Evolutionary conservation across 1,139 yeast species (phyloP), one percentile per base, ranked within the genome.

Genomic region (Yamadazyma taylorii): DNA sequence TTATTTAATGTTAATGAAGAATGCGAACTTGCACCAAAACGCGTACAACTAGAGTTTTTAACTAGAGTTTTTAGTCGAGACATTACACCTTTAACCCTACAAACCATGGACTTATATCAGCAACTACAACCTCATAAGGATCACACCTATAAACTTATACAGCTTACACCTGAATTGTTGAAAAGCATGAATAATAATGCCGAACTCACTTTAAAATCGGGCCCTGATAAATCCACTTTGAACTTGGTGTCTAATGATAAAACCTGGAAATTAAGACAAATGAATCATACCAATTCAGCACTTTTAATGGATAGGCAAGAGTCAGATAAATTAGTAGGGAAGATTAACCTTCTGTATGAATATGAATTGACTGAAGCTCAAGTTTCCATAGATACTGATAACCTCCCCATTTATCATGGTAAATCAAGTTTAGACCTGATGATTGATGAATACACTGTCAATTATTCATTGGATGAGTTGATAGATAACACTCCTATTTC

Each of bases 271-370:
- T 54, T 89, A 15, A 72, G 90, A 33, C 90, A 85, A 51, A 82
- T 86, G 69, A 86, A 87, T 55, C 97, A 90, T 58, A 85, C 96
- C 8, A 89, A 90, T 56, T 76, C 94, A 1, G 81, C 85, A 10
- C 58, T 88, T 48, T 49, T 89, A 24, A 60, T 79, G 56, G 62
- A 68, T 24, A 60, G 66, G 34, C 43, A 54, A 51, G 47, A 49
- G 6, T n/a, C 22, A 8, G 30, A 13, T 9, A n/a, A 33, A 19
- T 52, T 69, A 11, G 51, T 72, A 24, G 80, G 78, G 2, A 68
- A 63, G 42, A 55, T 74, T 2, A 62, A 55, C 42, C 61, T 71
- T 26, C 53, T 68, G 4, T 78, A 69, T 42, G 83, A 79, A 40
- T 69, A 78, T 53, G 81, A 84, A 60, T 58, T 75, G 36, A 54